Base-by-base conservation (phyloP, 1,139 yeast species). In the Arxiozyma slooffiae region DNA sequence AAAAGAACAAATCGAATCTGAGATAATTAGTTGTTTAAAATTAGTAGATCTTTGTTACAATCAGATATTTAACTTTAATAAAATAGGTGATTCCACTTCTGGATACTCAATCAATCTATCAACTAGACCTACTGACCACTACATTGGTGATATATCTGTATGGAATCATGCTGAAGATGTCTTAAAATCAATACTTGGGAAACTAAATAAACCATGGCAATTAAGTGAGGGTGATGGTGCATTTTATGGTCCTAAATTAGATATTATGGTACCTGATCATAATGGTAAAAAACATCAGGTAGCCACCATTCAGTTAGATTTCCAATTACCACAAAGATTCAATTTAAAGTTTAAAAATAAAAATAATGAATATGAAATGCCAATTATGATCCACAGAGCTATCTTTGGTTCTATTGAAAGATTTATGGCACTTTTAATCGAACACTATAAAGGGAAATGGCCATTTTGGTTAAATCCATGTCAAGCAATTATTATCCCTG, bases 381-480 rank as follows among this genome's bases (percentile, higher is more conserved):
- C 99, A 1, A 92, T 92, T 38, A 81, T 92, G 85, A 80, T 92
- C 37, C 99, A 92, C 63, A 76, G 99, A 52, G 98, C 98, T 0
- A 89, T 92, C 2, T 86, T 88, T 62, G 99, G 99, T 0, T 87
- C 96, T 0, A 76, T 92, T 23, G 98, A 92, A 67, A 76, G 99
- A 58, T 90, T 92, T 67, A 74, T 92, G 67, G 97, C 97, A 3
- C 80, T 94, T 56, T 73, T 92, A 53, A 80, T 90, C 47, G 98
- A 94, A 65, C 96, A 90, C 60, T 90, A 81, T 66, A 80, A 80
- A 51, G 99, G 98, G 0, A 85, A 85, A 59, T 92, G 99, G 98
- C 99, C 99, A 14, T 92, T 94, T 66, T 92, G 98, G 98, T 69
- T 92, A 53, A 87, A 85, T 55, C 97, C 98, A n/a, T 77, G 95